Evolutionary conservation across 2,329 filamentous ascomycete species (phyloP), one percentile per base, ranked within the genome.

Genomic region (Ophiostoma populinum): DNA sequence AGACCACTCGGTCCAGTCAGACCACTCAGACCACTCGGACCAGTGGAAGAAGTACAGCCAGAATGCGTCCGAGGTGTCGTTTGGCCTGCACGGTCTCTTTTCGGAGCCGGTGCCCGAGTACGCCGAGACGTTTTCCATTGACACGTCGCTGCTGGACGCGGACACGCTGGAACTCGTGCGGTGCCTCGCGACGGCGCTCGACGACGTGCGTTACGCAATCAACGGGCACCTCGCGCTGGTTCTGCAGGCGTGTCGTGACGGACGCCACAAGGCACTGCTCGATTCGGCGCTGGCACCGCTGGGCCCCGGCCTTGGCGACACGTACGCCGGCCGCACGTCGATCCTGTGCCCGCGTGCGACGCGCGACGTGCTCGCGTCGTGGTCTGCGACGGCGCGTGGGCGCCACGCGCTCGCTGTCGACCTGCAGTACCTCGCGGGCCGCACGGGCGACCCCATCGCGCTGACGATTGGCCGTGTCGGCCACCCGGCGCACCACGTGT

Each of bases 141-240:
- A n/a, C n/a, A n/a, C n/a, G n/a, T n/a, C n/a, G n/a, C n/a, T n/a
- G n/a, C 22, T 9, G 22, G 22, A 24, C 22, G 8, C 22, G n/a
- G n/a, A n/a, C n/a, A n/a, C n/a, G n/a, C n/a, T n/a, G n/a, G n/a
- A n/a, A n/a, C 39, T 65, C 19, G 54, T 65, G 42, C 43, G 46
- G 17, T 45, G 47, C n/a, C 44, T 69, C 27, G 52, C 58, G 38
- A 32, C 34, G 0, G 47, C 53, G 5, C 53, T 70, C 15, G 43
- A 46, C 13, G 57, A 63, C 45, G 52, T 62, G 1, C 56, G 53
- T 15, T 67, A 65, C 45, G 57, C 57, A 9, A 53, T 70, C 27
- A 55, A 51, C 42, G 65, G 65, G 16, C 50, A 55, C 16, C 54
- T 55, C 0, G 62, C 62, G 10, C 51, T 69, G 5, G 19, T n/a